These are phyloP conservation scores for Hyphochytrium catenoides DNA, from an alignment of 352 stramenopile species.

Conservation along the genomic window DNA sequence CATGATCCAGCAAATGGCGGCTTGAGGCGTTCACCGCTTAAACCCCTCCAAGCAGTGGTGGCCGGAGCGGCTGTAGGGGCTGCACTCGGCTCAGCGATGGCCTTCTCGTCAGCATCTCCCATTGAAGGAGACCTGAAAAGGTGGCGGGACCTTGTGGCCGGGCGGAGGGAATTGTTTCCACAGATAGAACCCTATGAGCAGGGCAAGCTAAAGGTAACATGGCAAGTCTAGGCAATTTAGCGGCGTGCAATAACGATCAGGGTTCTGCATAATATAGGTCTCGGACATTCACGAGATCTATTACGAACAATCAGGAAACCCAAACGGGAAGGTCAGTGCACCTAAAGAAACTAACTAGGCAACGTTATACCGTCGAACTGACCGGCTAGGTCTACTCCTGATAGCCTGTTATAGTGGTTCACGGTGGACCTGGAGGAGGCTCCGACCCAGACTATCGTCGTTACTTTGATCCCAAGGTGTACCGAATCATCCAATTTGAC, in stretches of 20 bases:
- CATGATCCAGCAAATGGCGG: too few relatives aligned
- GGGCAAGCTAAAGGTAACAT: slow-evolving; percentile 37
- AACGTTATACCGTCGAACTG: slow-evolving; percentile 1
- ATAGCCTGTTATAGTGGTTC: slow-evolving; percentile 71
- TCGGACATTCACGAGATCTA: slow-evolving; percentile 60
- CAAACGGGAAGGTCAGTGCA: slow-evolving; percentile 25
- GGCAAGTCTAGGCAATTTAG: too few relatives aligned
- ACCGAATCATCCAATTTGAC: slow-evolving; percentile 77
- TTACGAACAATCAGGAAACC: slow-evolving; percentile 68
- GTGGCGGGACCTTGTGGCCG: too few relatives aligned
- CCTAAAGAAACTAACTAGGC: not conserved
- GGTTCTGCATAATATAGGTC: too few relatives aligned
- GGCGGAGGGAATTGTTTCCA: slow-evolving; percentile 39
- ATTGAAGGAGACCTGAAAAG: too few relatives aligned
- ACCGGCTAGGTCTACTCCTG: slow-evolving; percentile 3
- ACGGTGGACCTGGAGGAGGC: slow-evolving; percentile 71
- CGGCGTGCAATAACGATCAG: too few relatives aligned
- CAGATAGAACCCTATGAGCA: slow-evolving; percentile 46
- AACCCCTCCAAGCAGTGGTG: too few relatives aligned
- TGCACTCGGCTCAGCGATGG: too few relatives aligned
- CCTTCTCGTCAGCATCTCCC: too few relatives aligned
- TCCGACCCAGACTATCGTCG: slow-evolving; percentile 62
- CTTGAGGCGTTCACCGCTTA: too few relatives aligned
- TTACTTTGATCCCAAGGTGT: slow-evolving; percentile 72
- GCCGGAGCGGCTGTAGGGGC: too few relatives aligned